Conservation (phyloP, 176 grass and related monocot genomes). For the Oryza nivara region DNA sequence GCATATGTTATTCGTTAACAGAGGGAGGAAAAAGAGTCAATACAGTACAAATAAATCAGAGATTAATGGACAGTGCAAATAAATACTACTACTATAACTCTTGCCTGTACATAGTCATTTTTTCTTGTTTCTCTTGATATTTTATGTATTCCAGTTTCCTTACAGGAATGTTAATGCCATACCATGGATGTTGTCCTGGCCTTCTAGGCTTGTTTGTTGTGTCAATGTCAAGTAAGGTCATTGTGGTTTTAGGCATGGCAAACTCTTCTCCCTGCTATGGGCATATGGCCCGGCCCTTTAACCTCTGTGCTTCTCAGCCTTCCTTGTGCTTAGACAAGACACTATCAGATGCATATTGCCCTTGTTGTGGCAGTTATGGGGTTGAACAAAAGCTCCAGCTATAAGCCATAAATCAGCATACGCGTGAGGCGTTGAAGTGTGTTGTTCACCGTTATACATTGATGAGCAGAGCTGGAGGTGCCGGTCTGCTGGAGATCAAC, state of each 20-base stretch:
- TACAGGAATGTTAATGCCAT: not conserved
- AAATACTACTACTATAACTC: not conserved
- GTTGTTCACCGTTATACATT: constrained; percentile 7
- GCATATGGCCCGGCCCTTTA: not conserved
- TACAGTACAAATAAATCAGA: not conserved
- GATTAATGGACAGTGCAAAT: not conserved
- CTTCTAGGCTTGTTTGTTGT: not conserved
- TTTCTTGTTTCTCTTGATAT: not conserved
- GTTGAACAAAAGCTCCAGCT: not conserved
- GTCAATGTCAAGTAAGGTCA: not conserved
- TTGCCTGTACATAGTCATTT: not conserved
- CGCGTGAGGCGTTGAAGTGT: not conserved
- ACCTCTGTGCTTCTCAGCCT: not conserved
- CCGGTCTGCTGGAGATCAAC: not conserved
- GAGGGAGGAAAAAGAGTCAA: not conserved
- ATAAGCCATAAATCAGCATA: constrained; percentile 1
- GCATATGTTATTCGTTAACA: not conserved
- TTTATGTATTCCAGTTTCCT: not conserved
- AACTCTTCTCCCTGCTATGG: not conserved
- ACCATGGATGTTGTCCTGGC: not conserved
- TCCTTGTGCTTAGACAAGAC: constrained; percentile 3
- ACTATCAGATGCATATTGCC: constrained; percentile 6
- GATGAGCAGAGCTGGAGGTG: constrained; percentile 9
- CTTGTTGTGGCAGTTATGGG: constrained; percentile 20
- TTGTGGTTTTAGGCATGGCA: not conserved